Evolutionary conservation across 1,139 yeast genomes (phyloP).

Genomic region (Blastobotrys petasosporus): DNA sequence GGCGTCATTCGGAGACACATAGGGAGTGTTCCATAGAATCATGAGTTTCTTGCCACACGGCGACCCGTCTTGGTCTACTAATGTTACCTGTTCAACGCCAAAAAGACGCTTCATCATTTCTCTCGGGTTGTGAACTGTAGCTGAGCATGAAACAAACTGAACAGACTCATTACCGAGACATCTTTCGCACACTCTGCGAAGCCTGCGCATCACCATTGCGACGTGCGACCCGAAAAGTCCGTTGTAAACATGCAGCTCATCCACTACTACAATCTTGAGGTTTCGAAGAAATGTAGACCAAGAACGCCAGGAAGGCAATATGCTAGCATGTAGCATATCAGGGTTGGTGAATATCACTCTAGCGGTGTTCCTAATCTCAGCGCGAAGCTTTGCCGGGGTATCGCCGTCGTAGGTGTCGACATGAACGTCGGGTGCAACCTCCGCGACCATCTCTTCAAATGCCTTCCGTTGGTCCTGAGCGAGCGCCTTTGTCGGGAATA

Average conservation of each 20-base stretch:
- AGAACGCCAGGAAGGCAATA: slow-evolving; percentile 49
- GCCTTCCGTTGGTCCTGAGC: slow-evolving; percentile 95
- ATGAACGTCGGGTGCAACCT: slow-evolving; percentile 32
- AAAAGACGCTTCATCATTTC: slow-evolving; percentile 67
- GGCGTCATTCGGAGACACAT: slow-evolving; percentile 53
- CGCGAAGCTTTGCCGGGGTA: slow-evolving; percentile 55
- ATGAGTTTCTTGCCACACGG: slow-evolving; percentile 73
- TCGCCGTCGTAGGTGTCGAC: slow-evolving; percentile 94
- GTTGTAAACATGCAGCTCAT: slow-evolving; percentile 78
- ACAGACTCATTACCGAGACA: slow-evolving; percentile 47
- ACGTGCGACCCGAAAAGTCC: slow-evolving; percentile 94
- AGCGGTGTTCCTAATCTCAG: slow-evolving; percentile 51
- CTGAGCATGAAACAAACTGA: slow-evolving; percentile 83
- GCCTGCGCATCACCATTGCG: slow-evolving; percentile 72
- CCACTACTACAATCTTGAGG: slow-evolving; percentile 72
- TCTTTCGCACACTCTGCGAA: slow-evolving; percentile 51
- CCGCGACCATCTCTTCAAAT: slow-evolving; percentile 45
- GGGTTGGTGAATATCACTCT: slow-evolving; percentile 90
- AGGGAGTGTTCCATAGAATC: slow-evolving; percentile 80
- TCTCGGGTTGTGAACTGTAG: slow-evolving; percentile 73
- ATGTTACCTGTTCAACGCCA: slow-evolving; percentile 44
- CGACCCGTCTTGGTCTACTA: slow-evolving; percentile 75
- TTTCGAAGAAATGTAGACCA: slow-evolving; percentile 68
- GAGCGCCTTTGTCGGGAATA: slow-evolving; percentile 93
- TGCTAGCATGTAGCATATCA: slow-evolving; percentile 82